Base-by-base conservation (phyloP, 2,329 filamentous ascomycete species). In the Diaporthe sp. region DNA sequence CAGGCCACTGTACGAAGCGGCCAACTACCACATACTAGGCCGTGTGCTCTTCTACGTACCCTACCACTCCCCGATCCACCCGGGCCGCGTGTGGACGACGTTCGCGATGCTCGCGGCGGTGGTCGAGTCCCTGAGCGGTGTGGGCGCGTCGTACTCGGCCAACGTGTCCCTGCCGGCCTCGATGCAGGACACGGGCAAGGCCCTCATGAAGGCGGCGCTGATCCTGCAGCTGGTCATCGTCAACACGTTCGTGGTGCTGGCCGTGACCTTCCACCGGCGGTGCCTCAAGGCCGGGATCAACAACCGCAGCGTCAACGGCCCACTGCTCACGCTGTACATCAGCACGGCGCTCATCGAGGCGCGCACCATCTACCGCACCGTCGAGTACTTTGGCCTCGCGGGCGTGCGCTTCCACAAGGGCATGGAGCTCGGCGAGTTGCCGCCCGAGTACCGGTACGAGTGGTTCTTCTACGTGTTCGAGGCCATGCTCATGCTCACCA, bases 21-120 rank as follows among this genome's bases (percentile, higher is more conserved):
- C 89, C 75, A 92, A 93, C 82, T 93, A 93, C 82, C 88, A 92
- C 79, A 86, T 92, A 75, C 88, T 94, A 72, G 89, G 89, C 4
- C 88, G 91, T 2, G 85, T 92, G 15, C 85, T 93, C 37, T 89
- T 89, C 82, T 93, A 93, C 81, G 86, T 92, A 2, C 92, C 92
- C 0, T 89, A 91, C 79, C 85, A 88, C 72, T 85, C 91, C 0
- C 91, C 91, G 0, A 80, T 90, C n/a, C 84, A 86, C 22, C 85
- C 88, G 0, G 82, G 82, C 73, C 82, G 82, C 25, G 86, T 89
- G 37, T 78, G 89, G 17, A 79, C 82, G 4, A 87, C 83, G 4
- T 90, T 91, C 75, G 86, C 86, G 17, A 82, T 81, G 3, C 79
- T 90, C 3, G 86, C 87, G 74, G 78, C 76, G 0, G 25, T 88